phyloP scores from a whole-genome alignment of 768 basidiomycete species.

The Russula griseocarnosa region DNA sequence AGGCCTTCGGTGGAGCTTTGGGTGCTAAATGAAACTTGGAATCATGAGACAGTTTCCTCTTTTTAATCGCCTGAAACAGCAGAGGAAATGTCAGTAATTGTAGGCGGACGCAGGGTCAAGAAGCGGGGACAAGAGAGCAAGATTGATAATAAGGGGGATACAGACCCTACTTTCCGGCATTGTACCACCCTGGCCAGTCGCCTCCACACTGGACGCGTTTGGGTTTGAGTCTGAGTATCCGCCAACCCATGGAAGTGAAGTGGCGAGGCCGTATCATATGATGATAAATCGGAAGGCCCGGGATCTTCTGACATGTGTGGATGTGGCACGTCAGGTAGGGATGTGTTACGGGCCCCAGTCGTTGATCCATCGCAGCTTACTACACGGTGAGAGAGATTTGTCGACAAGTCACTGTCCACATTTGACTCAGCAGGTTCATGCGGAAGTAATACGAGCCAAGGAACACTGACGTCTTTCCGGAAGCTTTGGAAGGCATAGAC shows the following conservation, averaged over 20 bases:
- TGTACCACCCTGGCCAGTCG: not conserved
- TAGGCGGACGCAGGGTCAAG: not conserved
- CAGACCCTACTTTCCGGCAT: slow-evolving; percentile 8
- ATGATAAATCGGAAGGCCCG: slow-evolving; percentile 26
- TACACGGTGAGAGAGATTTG: not conserved
- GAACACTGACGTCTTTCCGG: slow-evolving; percentile 16
- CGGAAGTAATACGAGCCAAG: not conserved
- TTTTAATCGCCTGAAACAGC: slow-evolving; percentile 10
- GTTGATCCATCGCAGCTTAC: not conserved
- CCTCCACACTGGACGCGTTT: slow-evolving; percentile 32
- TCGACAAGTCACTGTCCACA: slow-evolving; percentile 11
- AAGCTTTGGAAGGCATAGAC: slow-evolving; percentile 1
- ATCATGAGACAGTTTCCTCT: slow-evolving; percentile 10
- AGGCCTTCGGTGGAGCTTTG: not conserved
- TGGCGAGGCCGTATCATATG: slow-evolving; percentile 38
- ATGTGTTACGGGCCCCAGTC: slow-evolving; percentile 3
- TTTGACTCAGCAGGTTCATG: slow-evolving; percentile 1
- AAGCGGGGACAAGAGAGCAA: not conserved
- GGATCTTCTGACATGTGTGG: slow-evolving; percentile 24
- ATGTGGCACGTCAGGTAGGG: slow-evolving; percentile 26
- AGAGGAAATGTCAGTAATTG: slow-evolving; percentile 3
- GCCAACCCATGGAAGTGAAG: slow-evolving; percentile 60
- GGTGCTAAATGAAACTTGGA: not conserved
- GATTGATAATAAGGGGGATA: not conserved
- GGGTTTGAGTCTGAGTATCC: slow-evolving; percentile 51